phyloP scores from a whole-genome alignment of 345 rosid species.

The Psidium friedrichsthalianum region DNA sequence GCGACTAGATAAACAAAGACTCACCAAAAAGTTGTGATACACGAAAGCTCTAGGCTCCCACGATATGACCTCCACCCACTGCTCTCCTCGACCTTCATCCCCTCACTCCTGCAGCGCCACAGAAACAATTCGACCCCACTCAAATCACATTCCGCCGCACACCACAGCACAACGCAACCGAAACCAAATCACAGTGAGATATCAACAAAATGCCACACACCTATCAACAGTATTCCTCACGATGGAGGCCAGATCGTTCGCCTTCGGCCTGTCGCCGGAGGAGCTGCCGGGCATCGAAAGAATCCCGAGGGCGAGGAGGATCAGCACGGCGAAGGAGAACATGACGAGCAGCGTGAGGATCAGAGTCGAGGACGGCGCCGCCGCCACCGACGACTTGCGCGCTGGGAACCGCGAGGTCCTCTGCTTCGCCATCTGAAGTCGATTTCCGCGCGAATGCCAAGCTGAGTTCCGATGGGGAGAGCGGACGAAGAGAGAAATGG shows the following conservation, averaged over 20 bases:
- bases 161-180: background rate
- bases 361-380: constrained; percentile 33
- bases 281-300: constrained; percentile 54
- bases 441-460: background rate
- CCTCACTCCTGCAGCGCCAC: constrained; percentile 18
- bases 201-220: background rate
- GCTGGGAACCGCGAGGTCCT: constrained; percentile 43
- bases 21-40: constrained; percentile 85
- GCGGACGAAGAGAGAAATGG: too few relatives aligned
- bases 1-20: background rate
- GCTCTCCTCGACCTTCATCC: constrained; percentile 45
- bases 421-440: constrained; percentile 33
- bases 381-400: constrained; percentile 26
- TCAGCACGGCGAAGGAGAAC: constrained; percentile 53
- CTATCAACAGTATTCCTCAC: constrained; percentile 1
- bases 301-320: constrained; percentile 68
- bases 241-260: constrained; percentile 65
- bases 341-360: constrained; percentile 41
- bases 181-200: background rate
- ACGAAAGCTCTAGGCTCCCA: constrained; percentile 88
- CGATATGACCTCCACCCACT: constrained; percentile 81
- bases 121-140: background rate
- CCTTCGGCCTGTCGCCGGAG: constrained; percentile 30
- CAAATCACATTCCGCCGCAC: background rate
- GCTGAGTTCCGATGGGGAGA: background rate